These are phyloP conservation scores for Claviceps sp. DNA, from an alignment of 2,329 filamentous ascomycete species.

Conservation along the genomic window DNA sequence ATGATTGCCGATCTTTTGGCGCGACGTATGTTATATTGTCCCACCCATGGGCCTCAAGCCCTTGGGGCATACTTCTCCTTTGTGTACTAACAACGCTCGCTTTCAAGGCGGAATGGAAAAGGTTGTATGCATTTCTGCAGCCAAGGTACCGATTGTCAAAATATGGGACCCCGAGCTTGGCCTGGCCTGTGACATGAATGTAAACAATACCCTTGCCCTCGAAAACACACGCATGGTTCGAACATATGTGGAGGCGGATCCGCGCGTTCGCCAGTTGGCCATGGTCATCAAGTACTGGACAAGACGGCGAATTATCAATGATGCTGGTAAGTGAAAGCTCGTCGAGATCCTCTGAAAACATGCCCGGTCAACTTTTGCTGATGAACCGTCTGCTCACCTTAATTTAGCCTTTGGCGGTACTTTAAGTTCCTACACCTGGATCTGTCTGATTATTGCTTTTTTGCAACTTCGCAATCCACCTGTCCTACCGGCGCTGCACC, in stretches of 20 bases:
- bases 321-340: slow-evolving; percentile 55
- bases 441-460: slow-evolving; percentile 95
- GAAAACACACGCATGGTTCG: slow-evolving; percentile 98
- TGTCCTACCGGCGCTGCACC: slow-evolving; percentile 74
- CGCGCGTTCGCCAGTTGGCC: slow-evolving; percentile 76
- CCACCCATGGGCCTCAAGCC: background rate
- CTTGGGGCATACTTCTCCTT: background rate
- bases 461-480: slow-evolving; percentile 77
- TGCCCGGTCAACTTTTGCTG: slow-evolving; percentile 6
- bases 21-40: slow-evolving; percentile 49
- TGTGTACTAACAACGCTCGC: background rate
- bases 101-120: slow-evolving; percentile 84
- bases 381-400: slow-evolving; percentile 2
- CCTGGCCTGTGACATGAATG: slow-evolving; percentile 93
- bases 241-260: slow-evolving; percentile 88
- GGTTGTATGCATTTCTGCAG: slow-evolving; percentile 85
- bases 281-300: slow-evolving; percentile 99
- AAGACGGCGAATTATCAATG: slow-evolving; percentile 80
- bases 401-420: slow-evolving; percentile 73
- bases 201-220: slow-evolving; percentile 89
- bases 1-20: slow-evolving; percentile 76
- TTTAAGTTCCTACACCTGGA: slow-evolving; percentile 97
- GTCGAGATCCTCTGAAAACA: background rate
- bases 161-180: slow-evolving; percentile 91
- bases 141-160: slow-evolving; percentile 97